Evolutionary conservation across 2,329 filamentous ascomycete genomes (phyloP).

Genomic region (Phoma sp.): DNA sequence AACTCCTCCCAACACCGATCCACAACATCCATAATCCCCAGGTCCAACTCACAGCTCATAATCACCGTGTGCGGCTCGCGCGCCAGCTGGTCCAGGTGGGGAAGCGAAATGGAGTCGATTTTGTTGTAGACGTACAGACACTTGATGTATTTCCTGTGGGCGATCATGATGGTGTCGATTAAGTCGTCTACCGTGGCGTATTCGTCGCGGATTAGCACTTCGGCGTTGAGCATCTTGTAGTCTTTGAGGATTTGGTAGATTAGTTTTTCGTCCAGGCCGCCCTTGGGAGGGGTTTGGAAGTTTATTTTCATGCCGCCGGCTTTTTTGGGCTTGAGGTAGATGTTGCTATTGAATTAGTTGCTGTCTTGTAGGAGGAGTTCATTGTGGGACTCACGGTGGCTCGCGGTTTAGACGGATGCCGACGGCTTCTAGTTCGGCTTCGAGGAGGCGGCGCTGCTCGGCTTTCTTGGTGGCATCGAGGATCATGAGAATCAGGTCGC

Average conservation of each 20-base stretch:
- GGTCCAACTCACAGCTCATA: constrained; percentile 96
- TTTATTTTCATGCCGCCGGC: constrained; percentile 99
- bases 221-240: constrained; percentile 98
- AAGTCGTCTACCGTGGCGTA: constrained; percentile 94
- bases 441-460: constrained; percentile 87
- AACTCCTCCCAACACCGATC: constrained; percentile 96
- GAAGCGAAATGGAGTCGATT: constrained; percentile 92
- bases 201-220: constrained; percentile 94
- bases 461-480: constrained; percentile 96
- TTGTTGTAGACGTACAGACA: constrained; percentile 99
- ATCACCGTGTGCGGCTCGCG: constrained; percentile 93
- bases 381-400: constrained; percentile 71
- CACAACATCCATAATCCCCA: constrained; percentile 91
- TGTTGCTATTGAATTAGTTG: constrained; percentile 69
- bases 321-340: constrained; percentile 95
- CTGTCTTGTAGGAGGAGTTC: neutral
- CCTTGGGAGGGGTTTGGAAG: constrained; percentile 87
- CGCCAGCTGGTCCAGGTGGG: constrained; percentile 90
- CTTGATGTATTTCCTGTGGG: constrained; percentile 96
- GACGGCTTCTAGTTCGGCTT: constrained; percentile 92
- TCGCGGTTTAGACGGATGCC: constrained; percentile 92
- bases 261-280: constrained; percentile 94
- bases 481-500: constrained; percentile 95
- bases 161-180: constrained; percentile 99
- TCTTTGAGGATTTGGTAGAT: constrained; percentile 95